A percentile compares a stretch with the other conserved stretches of the same genome.
Conservation (phyloP, 345 rosid species). For the Arabidopsis arenosa region DNA sequence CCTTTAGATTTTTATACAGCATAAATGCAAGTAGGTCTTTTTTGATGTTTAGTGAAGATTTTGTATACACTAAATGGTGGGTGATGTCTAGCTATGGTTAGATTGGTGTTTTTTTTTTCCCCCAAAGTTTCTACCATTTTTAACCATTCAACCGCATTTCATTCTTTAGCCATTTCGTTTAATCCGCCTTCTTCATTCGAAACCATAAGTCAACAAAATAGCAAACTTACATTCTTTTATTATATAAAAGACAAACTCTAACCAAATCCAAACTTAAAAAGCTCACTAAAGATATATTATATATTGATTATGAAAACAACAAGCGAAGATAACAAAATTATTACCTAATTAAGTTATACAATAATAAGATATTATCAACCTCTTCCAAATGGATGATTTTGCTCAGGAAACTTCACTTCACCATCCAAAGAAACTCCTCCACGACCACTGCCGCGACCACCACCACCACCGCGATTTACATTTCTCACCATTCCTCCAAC, state of each 20-base stretch:
- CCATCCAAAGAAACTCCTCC: slow-evolving; percentile 37
- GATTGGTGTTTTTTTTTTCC: not conserved
- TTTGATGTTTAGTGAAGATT: not conserved
- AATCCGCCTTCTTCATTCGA: not conserved
- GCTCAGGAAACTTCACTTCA: slow-evolving; percentile 39
- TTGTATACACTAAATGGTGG: not conserved
- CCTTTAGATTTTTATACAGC: not conserved
- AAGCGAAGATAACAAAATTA: slow-evolving; percentile 23
- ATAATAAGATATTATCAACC: slow-evolving; percentile 28
- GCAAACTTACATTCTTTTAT: slow-evolving; percentile 26
- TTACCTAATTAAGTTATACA: slow-evolving; percentile 22
- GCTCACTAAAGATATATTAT: slow-evolving; percentile 12
- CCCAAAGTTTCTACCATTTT: slow-evolving; percentile 1
- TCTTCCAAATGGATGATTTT: slow-evolving; percentile 43
- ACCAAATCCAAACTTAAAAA: slow-evolving; percentile 23
- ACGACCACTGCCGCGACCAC: slow-evolving; percentile 36
- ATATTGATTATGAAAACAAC: slow-evolving; percentile 15
- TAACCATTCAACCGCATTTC: not conserved
- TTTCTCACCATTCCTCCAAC: slow-evolving; percentile 72
- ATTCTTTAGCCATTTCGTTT: not conserved
- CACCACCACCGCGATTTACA: slow-evolving; percentile 42
- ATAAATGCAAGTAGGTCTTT: not conserved
- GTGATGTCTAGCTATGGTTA: not conserved
- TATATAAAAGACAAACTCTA: slow-evolving; percentile 1
- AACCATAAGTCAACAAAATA: not conserved